Base-by-base conservation (phyloP, 1,139 yeast species). In the Lizanozyma gosingica region DNA sequence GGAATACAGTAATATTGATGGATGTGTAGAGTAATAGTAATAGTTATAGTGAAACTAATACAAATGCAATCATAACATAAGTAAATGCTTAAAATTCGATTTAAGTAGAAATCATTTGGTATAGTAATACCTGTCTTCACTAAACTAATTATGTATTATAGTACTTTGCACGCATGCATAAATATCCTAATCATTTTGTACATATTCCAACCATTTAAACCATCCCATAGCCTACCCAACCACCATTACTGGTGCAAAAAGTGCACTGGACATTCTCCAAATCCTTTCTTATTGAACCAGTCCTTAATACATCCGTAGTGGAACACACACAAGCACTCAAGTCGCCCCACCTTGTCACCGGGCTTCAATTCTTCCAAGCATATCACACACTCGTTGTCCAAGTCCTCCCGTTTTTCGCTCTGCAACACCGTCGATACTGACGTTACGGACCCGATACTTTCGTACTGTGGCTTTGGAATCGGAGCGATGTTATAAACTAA, bases 261-360 rank as follows among this genome's bases (percentile, higher is more conserved):
- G 58, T 86, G 95, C 17, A 86, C 87, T 0, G 95, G 95, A 59
- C 95, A 86, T 48, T 82, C 86, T 4, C 94, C 87, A 16, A 74
- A 81, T 0, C 95, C 94, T 57, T 84, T 87, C 61, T 82, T 78
- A 46, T 78, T 73, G 54, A 90, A 86, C 98, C 98, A 92, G 47
- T 79, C 82, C 57, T 83, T 78, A 49, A 92, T 92, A 59, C 98
- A 92, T 47, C 73, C 67, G 56, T 88, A 87, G 57, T 94, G 99
- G 58, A 86, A 94, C 37, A 90, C 85, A 57, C 99, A 94, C 18
- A 94, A 70, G 58, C 98, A 94, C 58, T 92, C 98, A 42, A 94
- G 64, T 34, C 99, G 66, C 0, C 95, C 97, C 14, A 94, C 94
- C 52, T 81, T 82, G 44, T 88, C 94, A 3, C 95, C 96, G 0